phyloP scores from a whole-genome alignment of 1,284 basidiomycete species.

The Ustilago cynodontis region DNA sequence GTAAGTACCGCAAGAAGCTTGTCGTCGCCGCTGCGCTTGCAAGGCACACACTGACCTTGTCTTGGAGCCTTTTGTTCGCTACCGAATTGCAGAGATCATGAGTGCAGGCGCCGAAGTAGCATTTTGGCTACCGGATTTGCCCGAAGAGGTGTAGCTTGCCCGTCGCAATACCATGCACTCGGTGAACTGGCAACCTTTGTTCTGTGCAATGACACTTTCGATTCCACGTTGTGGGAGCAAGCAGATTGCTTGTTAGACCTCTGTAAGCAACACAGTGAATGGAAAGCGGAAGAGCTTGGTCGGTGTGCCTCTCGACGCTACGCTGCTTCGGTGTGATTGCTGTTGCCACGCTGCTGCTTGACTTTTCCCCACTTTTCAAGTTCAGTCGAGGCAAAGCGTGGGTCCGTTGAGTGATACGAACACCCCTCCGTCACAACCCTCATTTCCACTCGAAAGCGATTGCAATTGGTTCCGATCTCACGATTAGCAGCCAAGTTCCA shows the following conservation, averaged over 20 bases:
- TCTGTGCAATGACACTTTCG: no score
- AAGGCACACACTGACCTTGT: background rate
- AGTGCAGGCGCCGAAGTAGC: slow-evolving; percentile 60
- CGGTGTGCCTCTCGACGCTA: no score
- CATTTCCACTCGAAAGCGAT: no score
- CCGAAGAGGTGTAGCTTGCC: slow-evolving; percentile 23
- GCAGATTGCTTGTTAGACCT: background rate
- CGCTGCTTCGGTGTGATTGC: background rate
- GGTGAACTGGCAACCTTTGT: no score
- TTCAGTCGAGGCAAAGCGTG: background rate
- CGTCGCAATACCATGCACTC: no score
- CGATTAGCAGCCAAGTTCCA: no score
- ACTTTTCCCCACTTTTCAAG: slow-evolving; percentile 4
- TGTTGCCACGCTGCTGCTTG: background rate
- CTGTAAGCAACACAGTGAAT: background rate
- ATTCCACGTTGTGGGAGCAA: no score
- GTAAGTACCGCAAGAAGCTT: slow-evolving; percentile 44
- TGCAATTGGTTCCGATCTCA: no score
- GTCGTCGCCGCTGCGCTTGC: no score
- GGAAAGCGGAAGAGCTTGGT: background rate
- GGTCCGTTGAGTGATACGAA: no score
- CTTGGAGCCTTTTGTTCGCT: background rate
- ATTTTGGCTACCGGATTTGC: slow-evolving; percentile 64
- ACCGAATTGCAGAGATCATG: slow-evolving; percentile 47
- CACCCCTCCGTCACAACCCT: no score